Evolutionary conservation across 1,139 yeast species (phyloP).

Genomic region (Saccharomyces hybrid): DNA sequence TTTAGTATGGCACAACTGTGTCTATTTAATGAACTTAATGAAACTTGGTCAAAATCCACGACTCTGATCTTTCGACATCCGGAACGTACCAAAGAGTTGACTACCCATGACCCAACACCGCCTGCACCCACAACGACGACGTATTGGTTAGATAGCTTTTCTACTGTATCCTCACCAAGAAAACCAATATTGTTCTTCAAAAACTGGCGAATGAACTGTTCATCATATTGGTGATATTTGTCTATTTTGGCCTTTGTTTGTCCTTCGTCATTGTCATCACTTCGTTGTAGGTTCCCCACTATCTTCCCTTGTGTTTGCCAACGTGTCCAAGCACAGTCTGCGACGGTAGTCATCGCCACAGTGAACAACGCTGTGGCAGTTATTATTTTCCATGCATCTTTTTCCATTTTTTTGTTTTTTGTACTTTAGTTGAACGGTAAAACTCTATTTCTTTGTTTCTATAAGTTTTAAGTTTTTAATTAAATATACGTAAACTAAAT

Average conservation of each 20-base stretch:
- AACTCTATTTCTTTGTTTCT: not conserved
- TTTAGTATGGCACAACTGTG: conserved; percentile 84
- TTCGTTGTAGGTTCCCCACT: not conserved
- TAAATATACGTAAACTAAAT: not conserved
- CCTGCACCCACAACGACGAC: conserved; percentile 93
- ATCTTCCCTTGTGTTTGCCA: not conserved
- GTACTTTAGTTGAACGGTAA: not conserved
- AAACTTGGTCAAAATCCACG: conserved; percentile 92
- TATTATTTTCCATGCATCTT: conserved; percentile 24
- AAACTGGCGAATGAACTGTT: conserved; percentile 78
- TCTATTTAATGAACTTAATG: conserved; percentile 81
- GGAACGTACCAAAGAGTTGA: conserved; percentile 83
- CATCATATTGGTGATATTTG: conserved; percentile 41
- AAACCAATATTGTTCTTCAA: conserved; percentile 89
- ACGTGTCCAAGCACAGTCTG: conserved; percentile 10
- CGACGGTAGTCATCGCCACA: conserved; percentile 21
- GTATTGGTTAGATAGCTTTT: conserved; percentile 61
- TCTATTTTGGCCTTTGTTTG: conserved; percentile 5
- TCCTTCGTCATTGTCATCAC: conserved; percentile 3
- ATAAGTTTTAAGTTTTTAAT: not conserved
- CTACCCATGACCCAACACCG: conserved; percentile 97
- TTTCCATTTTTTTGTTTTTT: conserved; percentile 6
- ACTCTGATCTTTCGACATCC: conserved; percentile 74
- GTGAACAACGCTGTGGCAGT: conserved; percentile 26
- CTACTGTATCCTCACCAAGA: conserved; percentile 75